Base-by-base conservation (phyloP, 192 early-diverging fungal genomes). In the Piromyces finnis region DNA sequence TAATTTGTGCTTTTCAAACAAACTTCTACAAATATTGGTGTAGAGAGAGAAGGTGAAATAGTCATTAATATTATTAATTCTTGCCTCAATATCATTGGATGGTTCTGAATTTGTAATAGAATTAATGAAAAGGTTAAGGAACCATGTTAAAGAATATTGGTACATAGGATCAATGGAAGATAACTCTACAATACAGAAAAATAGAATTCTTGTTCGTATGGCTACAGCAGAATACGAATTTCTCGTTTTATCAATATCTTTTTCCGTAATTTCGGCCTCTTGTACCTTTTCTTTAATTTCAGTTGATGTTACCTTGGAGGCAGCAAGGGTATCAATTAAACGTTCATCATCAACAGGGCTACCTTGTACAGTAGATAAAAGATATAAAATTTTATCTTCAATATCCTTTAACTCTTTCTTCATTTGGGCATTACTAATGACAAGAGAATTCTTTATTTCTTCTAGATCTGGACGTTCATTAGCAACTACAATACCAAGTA, bases 1-100 rank as follows among this genome's bases (percentile, higher is more conserved):
- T 5, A 90, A 86, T 81, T 90, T 90, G 80, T 90, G 88, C 77
- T 90, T 90, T 79, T 90, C 90, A 84, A 90, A 90, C 16, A 90
- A 81, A 9, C 87, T 89, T 15, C 89, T 82, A 81, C 89, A 90
- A 32, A 90, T 87, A 81, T 90, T 90, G 80, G 87, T 85, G 80
- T 90, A 90, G 6, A 90, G 84, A 17, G 85, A 85, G 82, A 88
- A 90, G 5, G 89, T 90, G 78, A 90, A 90, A 79, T 90, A 85
- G 41, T 82, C 84, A 28, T 86, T 79, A n/a, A 90, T 82, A 82
- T 89, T 90, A 26, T 86, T 87, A 35, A 90, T 85, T 17, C 89
- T 85, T 7, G 80, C 86, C 1, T 83, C 82, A 29, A 90, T 82
- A 13, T 80, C 82, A 12, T 77, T 80, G n/a, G 88, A 83, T n/a